Conservation (phyloP, 768 basidiomycete genomes). For the Mrakia blollopis region DNA sequence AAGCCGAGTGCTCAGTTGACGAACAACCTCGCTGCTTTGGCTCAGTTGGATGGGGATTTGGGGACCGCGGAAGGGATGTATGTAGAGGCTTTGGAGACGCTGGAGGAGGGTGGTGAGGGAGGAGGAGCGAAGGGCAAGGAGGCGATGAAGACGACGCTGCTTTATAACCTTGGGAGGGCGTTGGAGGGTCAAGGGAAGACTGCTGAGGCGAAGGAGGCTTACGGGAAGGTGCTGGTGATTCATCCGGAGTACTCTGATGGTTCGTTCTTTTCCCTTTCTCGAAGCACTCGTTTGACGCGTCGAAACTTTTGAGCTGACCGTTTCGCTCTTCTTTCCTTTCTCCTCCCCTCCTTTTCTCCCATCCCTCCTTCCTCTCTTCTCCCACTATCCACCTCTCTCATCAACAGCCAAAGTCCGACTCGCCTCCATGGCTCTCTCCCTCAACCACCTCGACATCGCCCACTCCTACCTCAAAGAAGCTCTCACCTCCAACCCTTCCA, state of each 20-base stretch:
- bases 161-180: conserved; percentile 86
- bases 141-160: conserved; percentile 69
- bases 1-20: conserved; percentile 34
- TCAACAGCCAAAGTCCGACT: conserved; percentile 81
- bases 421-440: conserved; percentile 66
- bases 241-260: conserved; percentile 97
- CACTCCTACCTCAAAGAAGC: conserved; percentile 87
- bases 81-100: conserved; percentile 63
- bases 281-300: background rate
- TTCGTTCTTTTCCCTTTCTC: conserved; percentile 46
- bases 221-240: conserved; percentile 74
- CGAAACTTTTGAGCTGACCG: background rate
- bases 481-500: conserved; percentile 66
- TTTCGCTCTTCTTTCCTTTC: no score
- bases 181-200: conserved; percentile 80
- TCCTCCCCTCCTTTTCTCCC: background rate
- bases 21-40: conserved; percentile 40
- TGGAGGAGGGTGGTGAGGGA: conserved; percentile 48
- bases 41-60: conserved; percentile 45
- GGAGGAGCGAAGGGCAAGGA: conserved; percentile 50
- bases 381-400: background rate
- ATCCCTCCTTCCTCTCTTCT: background rate
- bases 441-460: conserved; percentile 72
- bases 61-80: conserved; percentile 61
- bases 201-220: conserved; percentile 72